A percentile compares a stretch with the other conserved stretches of the same genome.
These are phyloP conservation scores for Globisporangium middletonii DNA, from an alignment of 352 stramenopile genomes.

Conservation along the genomic window DNA sequence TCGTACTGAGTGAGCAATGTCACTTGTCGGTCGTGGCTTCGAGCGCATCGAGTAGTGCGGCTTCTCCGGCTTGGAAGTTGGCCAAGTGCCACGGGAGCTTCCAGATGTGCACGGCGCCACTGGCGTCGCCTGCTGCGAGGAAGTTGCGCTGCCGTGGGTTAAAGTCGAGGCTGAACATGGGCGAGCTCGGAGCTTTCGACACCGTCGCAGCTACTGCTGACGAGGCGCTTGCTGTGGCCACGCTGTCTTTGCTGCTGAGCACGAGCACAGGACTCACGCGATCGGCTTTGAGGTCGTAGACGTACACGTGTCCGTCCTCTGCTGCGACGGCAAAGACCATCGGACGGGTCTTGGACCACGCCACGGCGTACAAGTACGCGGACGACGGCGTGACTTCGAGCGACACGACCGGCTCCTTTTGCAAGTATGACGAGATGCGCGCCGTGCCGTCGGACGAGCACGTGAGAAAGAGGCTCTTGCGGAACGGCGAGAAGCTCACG, in stretches of 20 bases:
- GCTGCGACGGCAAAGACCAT: conserved; percentile 67
- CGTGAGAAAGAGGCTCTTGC: conserved; percentile 74
- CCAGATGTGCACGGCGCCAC: conserved; percentile 70
- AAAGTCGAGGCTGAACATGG: conserved; percentile 66
- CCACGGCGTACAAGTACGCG: conserved; percentile 65
- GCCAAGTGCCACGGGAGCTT: conserved; percentile 80
- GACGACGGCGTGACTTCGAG: conserved; percentile 62
- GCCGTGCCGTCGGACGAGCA: conserved; percentile 74
- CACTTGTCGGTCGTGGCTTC: conserved; percentile 11
- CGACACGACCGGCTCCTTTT: conserved; percentile 51
- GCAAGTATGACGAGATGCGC: conserved; percentile 66
- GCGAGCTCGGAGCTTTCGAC: conserved; percentile 7
- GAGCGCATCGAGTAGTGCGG: conserved; percentile 41
- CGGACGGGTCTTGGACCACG: conserved; percentile 71
- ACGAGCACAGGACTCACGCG: conserved; percentile 34
- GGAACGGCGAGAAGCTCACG: conserved; percentile 78
- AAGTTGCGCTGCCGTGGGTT: conserved; percentile 84
- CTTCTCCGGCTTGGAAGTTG: conserved; percentile 70
- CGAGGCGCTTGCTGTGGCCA: not conserved
- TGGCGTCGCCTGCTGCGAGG: conserved; percentile 59
- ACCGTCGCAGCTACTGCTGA: not conserved
- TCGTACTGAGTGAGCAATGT: no score
- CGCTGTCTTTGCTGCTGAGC: conserved; percentile 30
- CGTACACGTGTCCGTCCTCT: conserved; percentile 66
- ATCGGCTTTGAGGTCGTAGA: conserved; percentile 72